These are phyloP conservation scores for Geum urbanum DNA, from an alignment of 306 rosid species.

Conservation along the genomic window DNA sequence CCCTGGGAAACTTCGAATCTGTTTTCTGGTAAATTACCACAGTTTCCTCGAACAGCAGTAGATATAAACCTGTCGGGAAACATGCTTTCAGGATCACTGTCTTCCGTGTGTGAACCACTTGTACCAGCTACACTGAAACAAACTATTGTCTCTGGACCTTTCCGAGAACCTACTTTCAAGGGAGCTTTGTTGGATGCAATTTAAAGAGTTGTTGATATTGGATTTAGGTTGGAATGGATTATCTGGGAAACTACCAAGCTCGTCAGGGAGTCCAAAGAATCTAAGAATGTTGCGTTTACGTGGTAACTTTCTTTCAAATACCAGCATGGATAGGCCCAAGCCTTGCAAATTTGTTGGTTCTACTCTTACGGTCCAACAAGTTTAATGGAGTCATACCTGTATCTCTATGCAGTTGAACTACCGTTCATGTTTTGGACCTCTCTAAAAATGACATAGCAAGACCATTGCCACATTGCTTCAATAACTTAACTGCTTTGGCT, in stretches of 20 bases:
- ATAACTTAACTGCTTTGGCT: slow-evolving; percentile 16
- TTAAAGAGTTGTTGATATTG: background rate
- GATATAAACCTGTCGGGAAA: background rate
- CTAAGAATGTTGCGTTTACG: background rate
- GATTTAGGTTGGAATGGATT: background rate
- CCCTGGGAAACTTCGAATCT: background rate
- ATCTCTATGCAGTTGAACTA: background rate
- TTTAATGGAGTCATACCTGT: slow-evolving; percentile 16
- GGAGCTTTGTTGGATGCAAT: background rate
- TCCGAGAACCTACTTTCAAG: background rate
- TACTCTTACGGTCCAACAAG: slow-evolving; percentile 3
- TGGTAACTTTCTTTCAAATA: background rate
- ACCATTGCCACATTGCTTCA: slow-evolving; percentile 4
- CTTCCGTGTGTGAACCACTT: background rate
- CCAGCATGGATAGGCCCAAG: slow-evolving; percentile 19
- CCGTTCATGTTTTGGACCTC: slow-evolving; percentile 12
- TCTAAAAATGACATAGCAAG: slow-evolving; percentile 2
- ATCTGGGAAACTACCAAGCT: background rate
- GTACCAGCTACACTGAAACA: no score
- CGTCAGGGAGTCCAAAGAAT: background rate
- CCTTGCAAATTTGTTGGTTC: slow-evolving; percentile 1
- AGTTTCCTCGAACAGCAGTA: fast-evolving
- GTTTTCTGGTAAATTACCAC: background rate
- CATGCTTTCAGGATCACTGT: background rate
- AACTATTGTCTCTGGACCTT: background rate